Conservation (phyloP, 2,329 filamentous ascomycete genomes). For the Penicillium sp. region DNA sequence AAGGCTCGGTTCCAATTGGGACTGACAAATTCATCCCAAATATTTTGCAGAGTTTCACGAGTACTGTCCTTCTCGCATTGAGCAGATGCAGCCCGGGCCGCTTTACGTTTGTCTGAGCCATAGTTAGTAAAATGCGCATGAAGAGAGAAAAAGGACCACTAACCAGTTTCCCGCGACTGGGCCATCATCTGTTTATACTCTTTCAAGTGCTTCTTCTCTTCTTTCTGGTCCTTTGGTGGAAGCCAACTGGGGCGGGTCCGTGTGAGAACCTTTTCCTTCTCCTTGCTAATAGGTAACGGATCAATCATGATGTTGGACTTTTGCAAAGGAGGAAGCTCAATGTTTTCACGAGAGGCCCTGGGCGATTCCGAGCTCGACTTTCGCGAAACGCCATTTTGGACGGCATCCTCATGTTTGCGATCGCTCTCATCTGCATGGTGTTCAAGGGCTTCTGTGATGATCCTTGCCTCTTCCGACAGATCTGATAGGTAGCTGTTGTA, state of each 20-base stretch:
- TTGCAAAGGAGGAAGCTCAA: conserved; percentile 59
- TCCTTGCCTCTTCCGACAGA: conserved; percentile 59
- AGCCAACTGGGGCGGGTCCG: conserved; percentile 67
- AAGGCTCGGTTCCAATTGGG: conserved; percentile 59
- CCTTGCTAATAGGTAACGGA: conserved; percentile 63
- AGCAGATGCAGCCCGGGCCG: conserved; percentile 47
- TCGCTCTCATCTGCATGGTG: conserved; percentile 53
- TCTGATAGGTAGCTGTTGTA: conserved; percentile 58
- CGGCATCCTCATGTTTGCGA: conserved; percentile 45
- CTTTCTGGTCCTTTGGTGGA: conserved; percentile 72
- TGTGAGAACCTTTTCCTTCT: conserved; percentile 63
- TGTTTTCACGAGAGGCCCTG: conserved; percentile 35
- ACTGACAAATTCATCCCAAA: conserved; percentile 61
- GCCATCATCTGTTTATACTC: conserved; percentile 66
- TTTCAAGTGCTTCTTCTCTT: conserved; percentile 84
- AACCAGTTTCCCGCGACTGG: conserved; percentile 57
- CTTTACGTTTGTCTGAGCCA: conserved; percentile 49
- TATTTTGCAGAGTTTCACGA: conserved; percentile 54
- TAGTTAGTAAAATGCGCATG: conserved; percentile 11
- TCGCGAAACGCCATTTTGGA: conserved; percentile 46
- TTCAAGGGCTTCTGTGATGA: conserved; percentile 59
- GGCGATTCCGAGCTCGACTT: conserved; percentile 41
- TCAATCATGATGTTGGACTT: conserved; percentile 64
- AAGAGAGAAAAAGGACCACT: conserved; percentile 18
- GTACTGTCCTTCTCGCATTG: conserved; percentile 52